Percentiles rank a stretch among this genome's conserved stretches.
Conservation (phyloP, 2,329 filamentous ascomycete genomes). For the Penicillium olsonii region DNA sequence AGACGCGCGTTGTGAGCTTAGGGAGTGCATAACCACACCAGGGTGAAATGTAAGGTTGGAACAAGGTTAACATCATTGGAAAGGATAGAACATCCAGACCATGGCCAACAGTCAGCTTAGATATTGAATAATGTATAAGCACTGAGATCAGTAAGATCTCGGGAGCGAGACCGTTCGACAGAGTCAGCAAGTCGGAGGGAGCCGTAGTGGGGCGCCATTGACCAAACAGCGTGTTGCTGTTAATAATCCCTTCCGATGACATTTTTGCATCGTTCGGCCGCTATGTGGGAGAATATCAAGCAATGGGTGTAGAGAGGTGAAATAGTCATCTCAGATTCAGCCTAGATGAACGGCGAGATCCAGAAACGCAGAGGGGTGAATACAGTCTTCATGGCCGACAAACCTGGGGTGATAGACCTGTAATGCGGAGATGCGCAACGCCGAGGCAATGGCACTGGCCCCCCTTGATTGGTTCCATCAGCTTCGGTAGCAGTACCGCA, state of each 20-base stretch:
- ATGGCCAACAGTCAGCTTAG: neutral
- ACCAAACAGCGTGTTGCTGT: slow-evolving; percentile 26
- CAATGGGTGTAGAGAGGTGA: too few species aligned
- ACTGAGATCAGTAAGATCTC: neutral
- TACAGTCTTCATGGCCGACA: too few species aligned
- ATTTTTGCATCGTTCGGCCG: neutral
- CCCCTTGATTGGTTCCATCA: slow-evolving; percentile 20
- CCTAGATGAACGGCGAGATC: too few species aligned
- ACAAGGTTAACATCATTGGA: too few species aligned
- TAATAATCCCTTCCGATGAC: slow-evolving; percentile 21
- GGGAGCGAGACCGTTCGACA: slow-evolving; percentile 7
- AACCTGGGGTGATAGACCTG: neutral
- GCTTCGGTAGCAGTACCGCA: slow-evolving; percentile 11
- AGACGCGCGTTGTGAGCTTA: too few species aligned
- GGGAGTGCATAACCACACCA: too few species aligned
- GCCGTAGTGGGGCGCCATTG: slow-evolving; percentile 3
- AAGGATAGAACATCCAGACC: neutral
- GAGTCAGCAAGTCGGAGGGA: slow-evolving; percentile 13
- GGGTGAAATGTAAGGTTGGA: too few species aligned
- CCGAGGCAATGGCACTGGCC: slow-evolving; percentile 16
- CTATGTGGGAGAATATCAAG: neutral
- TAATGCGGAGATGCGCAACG: slow-evolving; percentile 16
- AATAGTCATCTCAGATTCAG: too few species aligned
- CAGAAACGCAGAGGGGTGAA: neutral
- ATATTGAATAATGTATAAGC: too few species aligned